Percentiles rank a stretch among this genome's conserved stretches.
phyloP scores from a whole-genome alignment of 345 rosid species.

The Rhodamnia argentea region DNA sequence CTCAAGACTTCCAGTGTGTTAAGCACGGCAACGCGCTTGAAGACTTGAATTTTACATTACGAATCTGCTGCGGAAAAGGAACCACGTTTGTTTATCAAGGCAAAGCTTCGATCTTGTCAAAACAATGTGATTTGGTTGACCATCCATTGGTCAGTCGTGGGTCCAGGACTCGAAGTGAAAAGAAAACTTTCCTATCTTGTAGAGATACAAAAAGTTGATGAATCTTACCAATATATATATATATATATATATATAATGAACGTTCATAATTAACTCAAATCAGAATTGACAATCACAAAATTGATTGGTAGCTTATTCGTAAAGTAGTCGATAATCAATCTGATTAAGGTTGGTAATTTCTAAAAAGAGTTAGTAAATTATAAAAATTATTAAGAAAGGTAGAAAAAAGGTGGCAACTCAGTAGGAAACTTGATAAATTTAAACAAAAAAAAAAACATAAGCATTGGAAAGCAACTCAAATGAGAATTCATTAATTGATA shows the following conservation, averaged over 20 bases:
- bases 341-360: too few relatives aligned
- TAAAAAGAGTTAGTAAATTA: too few relatives aligned
- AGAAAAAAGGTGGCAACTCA: not conserved
- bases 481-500: not conserved
- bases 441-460: not conserved
- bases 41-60: not conserved
- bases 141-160: not conserved
- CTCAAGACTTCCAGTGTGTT: not conserved
- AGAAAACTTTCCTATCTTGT: not conserved
- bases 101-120: not conserved
- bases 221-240: not conserved
- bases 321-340: too few relatives aligned
- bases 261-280: not conserved
- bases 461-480: not conserved
- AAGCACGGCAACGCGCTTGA: not conserved
- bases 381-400: too few relatives aligned
- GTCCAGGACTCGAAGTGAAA: not conserved
- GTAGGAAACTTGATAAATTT: not conserved
- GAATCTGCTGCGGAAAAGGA: not conserved
- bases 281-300: not conserved
- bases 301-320: too few relatives aligned
- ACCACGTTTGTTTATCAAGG: not conserved
- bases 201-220: not conserved
- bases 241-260: too few relatives aligned
- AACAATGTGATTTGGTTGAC: not conserved